Percentiles rank a stretch among this genome's conserved stretches.
Evolutionary conservation across 2,329 filamentous ascomycete species (phyloP).

Genomic region (Penicillium sp.): DNA sequence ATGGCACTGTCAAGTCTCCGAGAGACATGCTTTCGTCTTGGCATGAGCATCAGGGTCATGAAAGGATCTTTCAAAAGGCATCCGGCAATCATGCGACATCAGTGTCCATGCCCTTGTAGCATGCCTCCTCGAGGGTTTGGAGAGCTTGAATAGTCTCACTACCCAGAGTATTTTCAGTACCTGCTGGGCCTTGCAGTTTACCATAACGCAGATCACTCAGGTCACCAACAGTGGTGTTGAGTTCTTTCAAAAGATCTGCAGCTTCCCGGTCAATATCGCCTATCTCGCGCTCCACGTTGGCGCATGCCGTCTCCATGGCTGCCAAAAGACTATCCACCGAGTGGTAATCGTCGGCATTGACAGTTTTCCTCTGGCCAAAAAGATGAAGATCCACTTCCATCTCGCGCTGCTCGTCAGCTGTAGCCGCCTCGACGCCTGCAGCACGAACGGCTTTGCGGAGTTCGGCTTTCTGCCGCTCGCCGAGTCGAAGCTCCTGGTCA

Average conservation of each 20-base stretch:
- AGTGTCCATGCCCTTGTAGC: constrained; percentile 37
- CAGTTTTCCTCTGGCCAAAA: constrained; percentile 46
- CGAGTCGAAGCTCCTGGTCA: constrained; percentile 32
- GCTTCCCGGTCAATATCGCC: constrained; percentile 60
- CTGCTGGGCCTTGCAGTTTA: constrained; percentile 49
- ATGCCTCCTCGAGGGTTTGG: constrained; percentile 57
- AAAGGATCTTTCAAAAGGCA: not conserved
- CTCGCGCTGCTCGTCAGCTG: constrained; percentile 32
- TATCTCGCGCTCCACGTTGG: constrained; percentile 63
- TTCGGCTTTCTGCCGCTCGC: constrained; percentile 35
- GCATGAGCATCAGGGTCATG: no score
- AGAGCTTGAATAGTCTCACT: constrained; percentile 65
- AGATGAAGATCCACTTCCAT: constrained; percentile 51
- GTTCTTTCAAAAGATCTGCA: constrained; percentile 51
- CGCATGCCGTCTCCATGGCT: constrained; percentile 62
- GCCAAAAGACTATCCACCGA: constrained; percentile 59
- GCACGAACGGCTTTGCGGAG: constrained; percentile 29
- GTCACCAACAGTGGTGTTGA: constrained; percentile 61
- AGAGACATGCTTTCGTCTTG: no score
- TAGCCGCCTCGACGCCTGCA: constrained; percentile 30
- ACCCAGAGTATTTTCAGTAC: constrained; percentile 55
- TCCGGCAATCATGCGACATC: no score
- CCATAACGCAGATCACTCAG: constrained; percentile 81
- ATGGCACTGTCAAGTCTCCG: no score
- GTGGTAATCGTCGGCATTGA: constrained; percentile 46